Evolutionary conservation across 2,329 filamentous ascomycete genomes (phyloP), one percentile per base, ranked within the genome.

Genomic region (Scortechinia acanthostroma): DNA sequence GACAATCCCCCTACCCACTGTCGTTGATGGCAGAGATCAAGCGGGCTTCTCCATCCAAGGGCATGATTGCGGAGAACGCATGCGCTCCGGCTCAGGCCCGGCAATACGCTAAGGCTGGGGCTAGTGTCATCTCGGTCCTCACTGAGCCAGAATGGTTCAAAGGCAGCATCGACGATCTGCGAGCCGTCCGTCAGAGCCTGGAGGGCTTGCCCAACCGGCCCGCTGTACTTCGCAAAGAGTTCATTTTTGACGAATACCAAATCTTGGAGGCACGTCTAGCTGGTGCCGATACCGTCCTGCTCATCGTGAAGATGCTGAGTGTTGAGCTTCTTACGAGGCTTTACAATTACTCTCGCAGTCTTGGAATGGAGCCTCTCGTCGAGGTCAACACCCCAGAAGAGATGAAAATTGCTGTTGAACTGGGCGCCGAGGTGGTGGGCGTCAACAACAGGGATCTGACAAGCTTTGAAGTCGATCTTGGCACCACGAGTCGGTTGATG

Each of bases 71-170:
- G 1, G 74, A 95, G 2, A 80, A 88, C 21, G 86, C 91, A 19
- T 93, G 86, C 55, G 93, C 93, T 6, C 90, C 93, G 20, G 81
- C 84, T 3, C 93, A 98, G 63, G 93, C 94, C 35, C 82, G 83
- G 51, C 89, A 86, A 53, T 98, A 98, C 62, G 93, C 94, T 6
- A 76, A 93, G 44, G 91, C 93, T 4, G 94, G 93, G 14, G 93
- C 93, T 42, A 97, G 91, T 60, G 89, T 95, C 30, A 98, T 98
- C 52, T 97, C 93, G 1, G 93, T 98, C n/a, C 76, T 98, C 42
- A 98, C 93, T 0, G 93, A 98, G 65, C 93, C 94, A 0, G 87
- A 97, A 58, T 98, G 93, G 93, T 98, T 98, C 73, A 97, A 96
- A 68, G 93, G 93, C 42, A 95, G 86, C 63, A 91, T 98, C 49